Evolutionary conservation across 768 basidiomycete genomes (phyloP).

Genomic region (Royoungia palumana): DNA sequence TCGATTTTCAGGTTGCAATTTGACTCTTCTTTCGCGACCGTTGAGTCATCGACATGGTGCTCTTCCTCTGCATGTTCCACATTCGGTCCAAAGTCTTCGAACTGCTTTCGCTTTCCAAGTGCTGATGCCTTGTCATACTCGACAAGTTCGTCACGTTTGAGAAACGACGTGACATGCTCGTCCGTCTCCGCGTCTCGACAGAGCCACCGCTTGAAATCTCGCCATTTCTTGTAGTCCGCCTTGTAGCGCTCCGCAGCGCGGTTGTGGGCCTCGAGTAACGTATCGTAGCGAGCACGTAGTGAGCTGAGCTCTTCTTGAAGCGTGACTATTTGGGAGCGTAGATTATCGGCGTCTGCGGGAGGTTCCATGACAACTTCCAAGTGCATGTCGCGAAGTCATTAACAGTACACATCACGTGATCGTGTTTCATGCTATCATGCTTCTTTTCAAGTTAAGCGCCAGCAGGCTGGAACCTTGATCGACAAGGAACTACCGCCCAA

Average conservation of each 20-base stretch:
- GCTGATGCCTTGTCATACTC: slow-evolving; percentile 19
- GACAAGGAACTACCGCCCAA: no score
- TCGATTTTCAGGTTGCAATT: neutral
- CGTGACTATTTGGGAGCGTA: slow-evolving; percentile 12
- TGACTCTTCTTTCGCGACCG: slow-evolving; percentile 5
- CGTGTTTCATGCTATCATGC: slow-evolving; percentile 7
- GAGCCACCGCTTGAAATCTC: slow-evolving; percentile 42
- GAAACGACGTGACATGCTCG: slow-evolving; percentile 22
- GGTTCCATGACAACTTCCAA: neutral
- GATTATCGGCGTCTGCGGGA: neutral
- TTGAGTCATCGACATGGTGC: slow-evolving; percentile 3
- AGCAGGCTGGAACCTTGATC: no score
- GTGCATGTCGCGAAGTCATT: neutral
- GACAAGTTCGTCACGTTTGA: slow-evolving; percentile 30
- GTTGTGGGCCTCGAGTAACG: slow-evolving; percentile 41
- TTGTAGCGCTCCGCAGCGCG: slow-evolving; percentile 47
- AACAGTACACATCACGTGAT: slow-evolving; percentile 21
- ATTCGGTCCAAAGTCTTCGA: slow-evolving; percentile 20
- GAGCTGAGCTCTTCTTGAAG: slow-evolving; percentile 33
- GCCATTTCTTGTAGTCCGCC: slow-evolving; percentile 53
- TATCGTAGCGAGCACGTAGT: slow-evolving; percentile 43
- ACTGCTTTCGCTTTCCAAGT: slow-evolving; percentile 28
- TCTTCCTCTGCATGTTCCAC: slow-evolving; percentile 1
- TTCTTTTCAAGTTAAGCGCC: no score
- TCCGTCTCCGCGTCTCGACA: slow-evolving; percentile 34